Percentiles rank a stretch among this genome's conserved stretches.
phyloP scores from a whole-genome alignment of 306 rosid genomes.

The Betula pendula region DNA sequence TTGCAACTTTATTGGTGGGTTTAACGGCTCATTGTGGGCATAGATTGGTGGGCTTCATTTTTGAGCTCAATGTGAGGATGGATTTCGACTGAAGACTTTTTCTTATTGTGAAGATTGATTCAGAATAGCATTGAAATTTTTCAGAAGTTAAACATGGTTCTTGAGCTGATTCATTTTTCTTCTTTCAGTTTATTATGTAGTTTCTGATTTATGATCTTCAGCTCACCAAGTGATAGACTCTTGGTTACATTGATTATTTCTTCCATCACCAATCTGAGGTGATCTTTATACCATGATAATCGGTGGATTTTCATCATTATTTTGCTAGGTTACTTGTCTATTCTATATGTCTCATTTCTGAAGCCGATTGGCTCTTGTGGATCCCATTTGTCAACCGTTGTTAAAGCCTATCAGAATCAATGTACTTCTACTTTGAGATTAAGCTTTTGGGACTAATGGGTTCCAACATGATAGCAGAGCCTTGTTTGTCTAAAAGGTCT shows the following conservation, averaged over 20 bases:
- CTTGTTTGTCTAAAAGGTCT: not conserved
- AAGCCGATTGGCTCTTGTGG: not conserved
- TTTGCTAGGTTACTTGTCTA: too few relatives aligned
- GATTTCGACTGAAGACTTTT: not conserved
- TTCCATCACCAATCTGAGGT: not conserved
- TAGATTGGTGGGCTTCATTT: not conserved
- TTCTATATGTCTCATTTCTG: too few relatives aligned
- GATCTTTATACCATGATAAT: not conserved
- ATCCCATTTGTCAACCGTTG: not conserved
- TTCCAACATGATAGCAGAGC: not conserved
- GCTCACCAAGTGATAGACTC: not conserved
- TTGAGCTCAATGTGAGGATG: not conserved
- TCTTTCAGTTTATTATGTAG: not conserved
- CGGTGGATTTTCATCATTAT: not conserved
- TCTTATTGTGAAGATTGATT: not conserved
- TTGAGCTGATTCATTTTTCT: not conserved
- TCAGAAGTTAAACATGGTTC: not conserved
- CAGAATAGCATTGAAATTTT: not conserved
- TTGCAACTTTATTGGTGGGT: not conserved
- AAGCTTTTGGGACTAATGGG: not conserved
- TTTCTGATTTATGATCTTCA: conserved; percentile 4
- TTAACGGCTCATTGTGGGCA: not conserved
- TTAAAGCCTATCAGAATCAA: not conserved
- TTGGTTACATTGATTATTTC: not conserved
- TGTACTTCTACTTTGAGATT: not conserved